These are phyloP conservation scores for Tephrocybe sp. DNA, from an alignment of 768 basidiomycete genomes.

Conservation along the genomic window DNA sequence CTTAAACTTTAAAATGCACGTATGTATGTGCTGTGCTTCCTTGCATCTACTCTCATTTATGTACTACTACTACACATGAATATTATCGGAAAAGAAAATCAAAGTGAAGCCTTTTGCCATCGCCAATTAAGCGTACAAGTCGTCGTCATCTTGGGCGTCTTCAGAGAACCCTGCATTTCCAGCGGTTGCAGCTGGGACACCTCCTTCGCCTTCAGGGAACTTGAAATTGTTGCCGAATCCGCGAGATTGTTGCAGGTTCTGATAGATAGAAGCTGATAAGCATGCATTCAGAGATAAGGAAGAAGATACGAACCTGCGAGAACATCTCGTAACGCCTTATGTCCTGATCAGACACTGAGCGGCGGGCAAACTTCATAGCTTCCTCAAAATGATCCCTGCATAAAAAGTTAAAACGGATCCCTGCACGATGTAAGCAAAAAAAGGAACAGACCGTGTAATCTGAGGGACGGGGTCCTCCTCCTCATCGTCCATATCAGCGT, in stretches of 20 bases:
- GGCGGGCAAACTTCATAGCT: conserved; percentile 96
- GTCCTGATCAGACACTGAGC: conserved; percentile 95
- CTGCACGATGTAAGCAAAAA: not conserved
- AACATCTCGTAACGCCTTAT: conserved; percentile 99
- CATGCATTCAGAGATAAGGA: conserved; percentile 4
- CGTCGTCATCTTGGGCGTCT: conserved; percentile 78
- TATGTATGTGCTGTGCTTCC: not conserved
- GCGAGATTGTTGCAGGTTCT: conserved; percentile 90
- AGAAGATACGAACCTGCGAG: conserved; percentile 56
- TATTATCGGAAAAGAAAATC: conserved; percentile 1
- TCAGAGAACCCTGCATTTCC: conserved; percentile 81
- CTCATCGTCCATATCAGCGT: conserved; percentile 70
- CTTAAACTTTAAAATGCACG: conserved; percentile 7
- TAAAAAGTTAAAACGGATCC: conserved; percentile 9
- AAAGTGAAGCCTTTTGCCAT: conserved; percentile 3
- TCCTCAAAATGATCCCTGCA: conserved; percentile 94
- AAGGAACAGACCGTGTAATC: conserved; percentile 62
- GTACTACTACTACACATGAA: conserved; percentile 1
- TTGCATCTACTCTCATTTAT: conserved; percentile 4
- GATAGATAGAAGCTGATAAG: conserved; percentile 13
- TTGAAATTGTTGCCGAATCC: conserved; percentile 95
- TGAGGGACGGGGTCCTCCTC: conserved; percentile 89
- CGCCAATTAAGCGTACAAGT: conserved; percentile 72
- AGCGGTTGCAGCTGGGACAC: conserved; percentile 37
- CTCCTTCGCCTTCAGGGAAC: conserved; percentile 80